Base-by-base conservation (phyloP, 2,329 filamentous ascomycete species). In the Ceratocystiopsis sp. region DNA sequence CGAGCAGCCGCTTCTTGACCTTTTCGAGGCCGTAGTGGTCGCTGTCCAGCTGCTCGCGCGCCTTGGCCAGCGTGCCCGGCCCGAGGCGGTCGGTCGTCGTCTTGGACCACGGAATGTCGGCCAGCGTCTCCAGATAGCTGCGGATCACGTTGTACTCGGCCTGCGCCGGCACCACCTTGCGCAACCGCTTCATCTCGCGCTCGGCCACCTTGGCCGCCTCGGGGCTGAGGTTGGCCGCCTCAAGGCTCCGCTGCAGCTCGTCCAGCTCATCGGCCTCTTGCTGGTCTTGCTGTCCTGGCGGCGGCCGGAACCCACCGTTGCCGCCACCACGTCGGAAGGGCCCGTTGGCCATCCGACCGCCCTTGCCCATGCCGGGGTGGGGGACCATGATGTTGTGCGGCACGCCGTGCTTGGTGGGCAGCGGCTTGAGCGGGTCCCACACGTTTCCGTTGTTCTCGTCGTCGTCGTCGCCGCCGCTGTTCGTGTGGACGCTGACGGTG, bases 11-110 rank as follows among this genome's bases (percentile, higher is more conserved):
- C 70, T 94, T 95, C 74, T 98, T 98, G 56, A 98, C 89, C 61
- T 89, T 93, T 48, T 96, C 86, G 14, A 98, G 67, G 0, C 91
- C 91, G 53, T 96, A 96, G 59, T 98, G 91, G 56, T 98, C 91
- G 49, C 93, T 80, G 54, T 98, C 86, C 7, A 98, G 72, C 59
- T 96, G 91, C 61, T 86, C 84, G 43, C 85, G 77, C 8, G 91
- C 91, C 52, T 72, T 73, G 46, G 73, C 69, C 45, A 96, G 60
- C 0, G 87, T 95, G 11, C 85, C 80, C 0, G 75, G 72, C 9
- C 87, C 85, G 3, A 98, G 73, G 32, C 85, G 78, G 55, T 96
- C 89, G 48, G 91, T 79, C 0, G 89, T 96, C 42, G 75, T 68
- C 50, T 78, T 77, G 2, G 80, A 75, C 91, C 91, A 98, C 0